Base-by-base conservation (phyloP, 345 rosid genomes). In the Adansonia digitata region DNA sequence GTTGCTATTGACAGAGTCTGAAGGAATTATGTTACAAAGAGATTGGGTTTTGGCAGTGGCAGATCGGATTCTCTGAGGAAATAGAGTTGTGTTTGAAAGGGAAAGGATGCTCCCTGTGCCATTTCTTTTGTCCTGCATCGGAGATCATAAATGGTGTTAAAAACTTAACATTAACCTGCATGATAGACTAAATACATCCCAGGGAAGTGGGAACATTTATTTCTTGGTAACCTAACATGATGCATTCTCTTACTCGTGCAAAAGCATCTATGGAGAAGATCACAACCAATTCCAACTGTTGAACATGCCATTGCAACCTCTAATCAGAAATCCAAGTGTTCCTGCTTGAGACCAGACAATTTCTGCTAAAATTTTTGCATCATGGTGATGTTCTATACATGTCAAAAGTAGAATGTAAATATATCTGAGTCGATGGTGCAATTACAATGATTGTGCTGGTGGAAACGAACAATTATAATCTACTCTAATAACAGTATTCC, bases 41-140 rank as follows among this genome's bases (percentile, higher is more conserved):
- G 94, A 82, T 61, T 87, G 96, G 43, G 87, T 73, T 80, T 84
- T 95, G 15, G 86, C 66, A 57, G 88, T 60, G 1, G 89, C 77
- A 55, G 93, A 83, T 70, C 94, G 86, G 42, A 93, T 88, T 84
- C 98, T 95, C 79, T 95, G 99, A 51, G 99, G 98, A 75, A 95
- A 95, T 26, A 93, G 89, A 7, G 96, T 81, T 35, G 97, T 90
- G 75, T 87, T 81, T 46, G 99, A 85, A 71, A 86, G 82, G 48
- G 84, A 73, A 1, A 94, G 91, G 35, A 76, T 82, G 74, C 86
- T 85, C 6, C 84, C 81, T 52, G 86, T 57, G 15, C 99, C 97
- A 78, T 85, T 93, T 89, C 84, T 89, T 82, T 89, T 87, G 74
- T 95, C 99, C 99, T 95, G 53, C 80, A 86, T 72, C 45, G 40